Evolutionary conservation across 139 green algal species (phyloP), one percentile per base, ranked within the genome.

Genomic region (Chlorella sp.): DNA sequence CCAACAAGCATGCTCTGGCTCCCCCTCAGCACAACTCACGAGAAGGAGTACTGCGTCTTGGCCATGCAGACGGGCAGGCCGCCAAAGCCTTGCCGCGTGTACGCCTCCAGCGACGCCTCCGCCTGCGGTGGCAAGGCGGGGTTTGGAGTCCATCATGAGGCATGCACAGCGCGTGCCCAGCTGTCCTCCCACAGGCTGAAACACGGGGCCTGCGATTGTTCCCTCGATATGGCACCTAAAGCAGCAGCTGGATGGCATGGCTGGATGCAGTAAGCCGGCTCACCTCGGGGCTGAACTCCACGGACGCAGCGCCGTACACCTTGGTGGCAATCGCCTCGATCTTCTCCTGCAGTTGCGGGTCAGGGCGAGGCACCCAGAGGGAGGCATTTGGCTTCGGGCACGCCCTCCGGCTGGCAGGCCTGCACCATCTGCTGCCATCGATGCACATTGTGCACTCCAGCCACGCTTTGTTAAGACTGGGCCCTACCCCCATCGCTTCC

Each of bases 31-130:
- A 30, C 51, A 11, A 2, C 48, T 14, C 72, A 82, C 76, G 44
- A 75, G 73, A 91, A 91, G 40, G 51, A 81, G 68, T 91, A 91
- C 95, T 93, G 97, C 69, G 97, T 99, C 90, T 99, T 99, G 72
- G 97, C 97, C 95, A 99, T 99, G 92, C 97, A 99, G 79, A 99
- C 97, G 64, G 97, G 97, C 82, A 99, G 92, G 40, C 92, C 87
- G 79, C 86, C 92, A 80, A 98, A 98, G 41, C 97, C 97, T 90
- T 98, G 95, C 64, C 81, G 77, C 0, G 89, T 95, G 92, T 94
- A 99, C 78, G 85, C 44, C 64, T 91, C 91, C 40, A 98, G 95
- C 69, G 92, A 73, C 56, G 68, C 73, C 67, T 94, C 89, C 40
- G 95, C 95, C 51, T 60, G 51, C 51, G 24, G 51, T n/a, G n/a